A percentile compares a stretch with the other conserved stretches of the same genome.
Conservation (phyloP, 2,329 filamentous ascomycete species). For the Sporothrix brasiliensis region DNA sequence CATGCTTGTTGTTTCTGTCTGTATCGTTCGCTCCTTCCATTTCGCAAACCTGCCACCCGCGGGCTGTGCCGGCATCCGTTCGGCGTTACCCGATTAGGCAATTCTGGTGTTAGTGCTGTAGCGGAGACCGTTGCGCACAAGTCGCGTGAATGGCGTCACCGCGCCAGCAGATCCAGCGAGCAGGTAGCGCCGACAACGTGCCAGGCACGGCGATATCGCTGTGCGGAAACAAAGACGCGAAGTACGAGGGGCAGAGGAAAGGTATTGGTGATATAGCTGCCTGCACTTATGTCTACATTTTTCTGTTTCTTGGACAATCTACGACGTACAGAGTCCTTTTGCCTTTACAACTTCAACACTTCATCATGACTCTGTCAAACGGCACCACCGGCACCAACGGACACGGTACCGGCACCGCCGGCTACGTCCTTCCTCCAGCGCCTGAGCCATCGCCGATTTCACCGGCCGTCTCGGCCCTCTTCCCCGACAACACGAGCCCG, state of each 20-base stretch:
- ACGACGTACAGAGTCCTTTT: not conserved
- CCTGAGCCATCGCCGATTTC: constrained; percentile 21
- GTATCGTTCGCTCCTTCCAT: constrained; percentile 8
- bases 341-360: not conserved
- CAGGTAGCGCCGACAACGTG: not conserved
- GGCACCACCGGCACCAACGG: not conserved
- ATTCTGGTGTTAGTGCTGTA: constrained; percentile 28
- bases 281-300: not conserved
- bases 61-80: constrained; percentile 17
- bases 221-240: not conserved
- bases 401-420: not conserved
- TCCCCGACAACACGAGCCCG: constrained; percentile 29
- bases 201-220: not conserved
- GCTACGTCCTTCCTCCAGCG: constrained; percentile 16
- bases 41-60: not conserved
- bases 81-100: constrained; percentile 30
- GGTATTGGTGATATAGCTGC: not conserved
- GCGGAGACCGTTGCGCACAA: constrained; percentile 25
- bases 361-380: constrained; percentile 9
- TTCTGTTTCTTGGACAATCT: not conserved
- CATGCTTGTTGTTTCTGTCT: no score
- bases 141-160: constrained; percentile 28
- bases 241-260: not conserved
- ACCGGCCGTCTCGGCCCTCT: constrained; percentile 23
- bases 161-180: not conserved